Evolutionary conservation across 306 rosid species (phyloP), one percentile per base, ranked within the genome.

Genomic region (Cucumis cinereus): DNA sequence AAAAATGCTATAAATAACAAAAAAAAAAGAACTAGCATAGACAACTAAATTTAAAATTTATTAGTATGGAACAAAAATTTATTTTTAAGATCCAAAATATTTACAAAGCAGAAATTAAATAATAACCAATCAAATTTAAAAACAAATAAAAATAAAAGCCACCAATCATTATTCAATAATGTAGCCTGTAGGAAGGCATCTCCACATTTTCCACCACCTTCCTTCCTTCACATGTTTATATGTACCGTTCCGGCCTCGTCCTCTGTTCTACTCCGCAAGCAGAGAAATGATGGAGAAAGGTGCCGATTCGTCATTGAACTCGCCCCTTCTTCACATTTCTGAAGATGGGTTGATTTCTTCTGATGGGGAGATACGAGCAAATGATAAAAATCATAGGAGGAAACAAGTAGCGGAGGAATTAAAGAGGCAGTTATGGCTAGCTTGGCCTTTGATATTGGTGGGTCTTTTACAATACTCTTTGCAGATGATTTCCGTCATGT

Each of bases 371-470:
- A 64, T 3, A 36, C 16, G 28, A 36, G 4, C 2, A 19, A 2
- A 5, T n/a, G 77, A 24, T 35, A 11, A 13, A 3, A 54, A 3
- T 6, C 8, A 1, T 13, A 15, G 14, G 14, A 38, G 78, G 54
- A 9, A 59, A 40, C 55, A 4, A 11, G 40, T 55, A 38, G 15
- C 15, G 5, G 89, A 88, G 78, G 97, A 92, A 84, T 63, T 84
- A 20, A 88, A 75, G 83, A 89, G 80, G 89, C 97, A 92, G 82
- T 14, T 89, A 81, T 89, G 96, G 93, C 88, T 92, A 19, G 91
- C 97, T 60, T 93, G 96, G 47, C 93, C 97, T 20, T 64, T 88
- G 38, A 62, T 89, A 23, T 71, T 80, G 20, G 96, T 84, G 41
- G 79, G 78, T 69, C 20, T 92, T 0, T 77, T 89, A n/a, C 89